These are phyloP conservation scores for Naganishia antarctica DNA, from an alignment of 768 basidiomycete species.

Conservation along the genomic window DNA sequence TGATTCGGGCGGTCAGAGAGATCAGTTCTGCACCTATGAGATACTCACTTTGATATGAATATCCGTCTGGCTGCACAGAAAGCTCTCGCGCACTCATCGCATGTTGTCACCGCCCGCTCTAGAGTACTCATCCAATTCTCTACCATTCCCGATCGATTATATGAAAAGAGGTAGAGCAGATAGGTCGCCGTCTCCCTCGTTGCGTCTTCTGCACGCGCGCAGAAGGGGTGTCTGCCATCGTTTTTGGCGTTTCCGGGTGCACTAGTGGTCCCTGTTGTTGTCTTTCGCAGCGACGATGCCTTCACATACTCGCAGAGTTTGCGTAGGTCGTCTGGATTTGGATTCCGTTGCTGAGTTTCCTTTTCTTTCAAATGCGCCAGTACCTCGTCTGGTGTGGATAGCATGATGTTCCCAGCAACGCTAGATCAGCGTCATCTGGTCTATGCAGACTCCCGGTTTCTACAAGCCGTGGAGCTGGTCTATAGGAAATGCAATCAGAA, in stretches of 20 bases:
- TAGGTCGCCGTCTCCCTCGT: slow-evolving; percentile 64
- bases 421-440: background rate
- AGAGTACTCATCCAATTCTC: slow-evolving; percentile 62
- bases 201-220: background rate
- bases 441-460: background rate
- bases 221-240: background rate
- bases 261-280: background rate
- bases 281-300: slow-evolving; percentile 18
- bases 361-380: slow-evolving; percentile 34
- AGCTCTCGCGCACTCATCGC: slow-evolving; percentile 65
- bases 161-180: slow-evolving; percentile 75
- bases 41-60: slow-evolving; percentile 67
- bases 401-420: slow-evolving; percentile 3
- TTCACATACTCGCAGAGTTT: slow-evolving; percentile 39
- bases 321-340: slow-evolving; percentile 36
- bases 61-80: slow-evolving; percentile 62
- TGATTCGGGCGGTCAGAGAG: too few species aligned
- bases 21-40: too few species aligned
- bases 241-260: background rate
- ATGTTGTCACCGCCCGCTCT: slow-evolving; percentile 58
- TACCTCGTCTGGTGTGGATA: slow-evolving; percentile 14
- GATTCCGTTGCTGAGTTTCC: slow-evolving; percentile 33
- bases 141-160: slow-evolving; percentile 56
- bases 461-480: too few species aligned
- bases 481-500: too few species aligned